Evolutionary conservation across 169 alveolate genomes (phyloP), one percentile per base, ranked within the genome.

Genomic region (Cryptosporidium canis): DNA sequence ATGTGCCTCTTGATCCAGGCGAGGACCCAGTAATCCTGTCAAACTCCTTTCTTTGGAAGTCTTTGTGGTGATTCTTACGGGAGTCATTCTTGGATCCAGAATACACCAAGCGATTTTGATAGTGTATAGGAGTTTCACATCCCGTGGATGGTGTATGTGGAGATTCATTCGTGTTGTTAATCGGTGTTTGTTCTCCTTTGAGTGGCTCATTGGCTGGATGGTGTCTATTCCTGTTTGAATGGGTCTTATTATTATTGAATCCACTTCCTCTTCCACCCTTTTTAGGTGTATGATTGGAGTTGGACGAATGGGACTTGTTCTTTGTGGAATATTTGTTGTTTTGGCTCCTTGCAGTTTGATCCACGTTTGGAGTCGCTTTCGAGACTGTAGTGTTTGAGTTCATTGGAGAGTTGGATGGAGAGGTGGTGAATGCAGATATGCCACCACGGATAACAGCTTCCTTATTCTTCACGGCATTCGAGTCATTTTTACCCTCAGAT

Each of bases 81-180:
- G 82, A 11, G 27, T 66, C 82, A 66, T 31, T 31, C n/a, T 66
- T 66, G 31, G 31, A 27, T 3, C 61, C 53, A 12, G 82, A 8
- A 7, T 21, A 14, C 14, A 24, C 37, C 33, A 5, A 16, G 18
- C n/a, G 51, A 66, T 35, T 39, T 16, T 55, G 84, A 14, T 53
- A 55, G 37, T 55, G 87, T 16, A 58, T 0, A 21, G 87, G 87
- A 9, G 87, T 77, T n/a, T 77, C 87, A 45, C 87, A 77, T 18
- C 87, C 87, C 11, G 87, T 77, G 4, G 87, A 77, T 1, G 87
- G 87, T 21, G 87, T 77, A 8, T 33, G 45, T 39, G 87, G 72
- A 12, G 61, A 56, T 16, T 77, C 71, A 58, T 55, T 58, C 3
- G 41, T 56, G 27, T 56, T 58, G 18, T 58, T 77, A 1, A 77